These are phyloP conservation scores for Leishmania tarentolae DNA, from an alignment of 208 protist genomes.

Conservation along the genomic window DNA sequence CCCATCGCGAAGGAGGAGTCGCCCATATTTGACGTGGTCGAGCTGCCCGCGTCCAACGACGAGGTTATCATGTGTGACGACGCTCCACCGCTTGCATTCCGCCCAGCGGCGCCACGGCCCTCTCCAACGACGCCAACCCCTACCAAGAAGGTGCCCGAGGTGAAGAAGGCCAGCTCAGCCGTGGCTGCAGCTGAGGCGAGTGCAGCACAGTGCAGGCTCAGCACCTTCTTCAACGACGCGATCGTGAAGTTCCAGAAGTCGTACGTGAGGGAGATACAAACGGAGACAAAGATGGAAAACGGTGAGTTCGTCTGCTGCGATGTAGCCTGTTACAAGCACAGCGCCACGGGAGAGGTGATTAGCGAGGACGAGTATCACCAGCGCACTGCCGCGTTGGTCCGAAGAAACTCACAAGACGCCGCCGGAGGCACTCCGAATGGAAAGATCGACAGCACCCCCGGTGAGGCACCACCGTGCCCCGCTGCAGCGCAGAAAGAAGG, in stretches of 20 bases:
- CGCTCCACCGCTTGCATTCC: slow-evolving; percentile 70
- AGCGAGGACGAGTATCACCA: slow-evolving; percentile 70
- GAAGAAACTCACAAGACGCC: background rate
- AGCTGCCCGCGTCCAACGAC: slow-evolving; percentile 55
- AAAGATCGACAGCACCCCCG: background rate
- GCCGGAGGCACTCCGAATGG: background rate
- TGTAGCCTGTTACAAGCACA: slow-evolving; percentile 45
- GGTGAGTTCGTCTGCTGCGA: slow-evolving; percentile 80
- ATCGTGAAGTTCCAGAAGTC: slow-evolving; percentile 67
- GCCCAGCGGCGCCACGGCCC: slow-evolving; percentile 14
- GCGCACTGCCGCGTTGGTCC: slow-evolving; percentile 36
- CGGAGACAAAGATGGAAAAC: slow-evolving; percentile 54
- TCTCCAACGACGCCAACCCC: background rate
- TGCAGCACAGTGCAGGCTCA: slow-evolving; percentile 40
- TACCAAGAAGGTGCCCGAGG: slow-evolving; percentile 2
- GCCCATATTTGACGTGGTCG: slow-evolving; percentile 45
- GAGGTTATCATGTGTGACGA: slow-evolving; percentile 85
- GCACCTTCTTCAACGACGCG: slow-evolving; percentile 65
- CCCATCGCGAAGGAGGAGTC: slow-evolving; percentile 7
- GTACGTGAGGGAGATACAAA: slow-evolving; percentile 64
- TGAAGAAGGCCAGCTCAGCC: background rate
- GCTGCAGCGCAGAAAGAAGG: slow-evolving; percentile 12
- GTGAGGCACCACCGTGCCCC: background rate
- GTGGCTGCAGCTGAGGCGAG: background rate
- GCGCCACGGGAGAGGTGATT: slow-evolving; percentile 51